phyloP scores from a whole-genome alignment of 352 stramenopile genomes.

The Plasmopara muralis region DNA sequence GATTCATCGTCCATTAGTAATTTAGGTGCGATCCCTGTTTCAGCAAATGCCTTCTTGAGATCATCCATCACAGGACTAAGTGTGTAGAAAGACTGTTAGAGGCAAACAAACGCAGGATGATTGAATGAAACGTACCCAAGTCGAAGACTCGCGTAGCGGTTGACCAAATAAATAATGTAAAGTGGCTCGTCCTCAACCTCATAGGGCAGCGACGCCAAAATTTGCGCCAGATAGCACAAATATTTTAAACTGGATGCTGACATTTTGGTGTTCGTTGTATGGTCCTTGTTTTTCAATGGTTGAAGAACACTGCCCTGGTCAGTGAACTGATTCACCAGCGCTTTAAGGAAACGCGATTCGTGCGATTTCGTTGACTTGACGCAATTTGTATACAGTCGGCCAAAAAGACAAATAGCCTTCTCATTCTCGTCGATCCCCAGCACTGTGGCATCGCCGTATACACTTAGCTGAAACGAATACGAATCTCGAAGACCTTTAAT shows the following conservation, averaged over 20 bases:
- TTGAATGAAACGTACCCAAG: constrained; percentile 47
- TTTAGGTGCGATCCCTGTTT: constrained; percentile 27
- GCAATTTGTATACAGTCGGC: constrained; percentile 61
- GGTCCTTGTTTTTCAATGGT: constrained; percentile 13
- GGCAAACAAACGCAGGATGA: constrained; percentile 1
- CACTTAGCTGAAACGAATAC: constrained; percentile 57
- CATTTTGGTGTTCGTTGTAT: constrained; percentile 6
- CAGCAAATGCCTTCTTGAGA: constrained; percentile 43
- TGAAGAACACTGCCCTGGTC: constrained; percentile 43
- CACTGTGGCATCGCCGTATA: constrained; percentile 43
- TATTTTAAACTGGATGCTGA: constrained; percentile 42
- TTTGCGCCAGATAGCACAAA: constrained; percentile 63
- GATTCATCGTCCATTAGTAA: constrained; percentile 43
- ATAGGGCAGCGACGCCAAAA: constrained; percentile 68
- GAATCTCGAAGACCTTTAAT: constrained; percentile 61
- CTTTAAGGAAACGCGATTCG: constrained; percentile 55
- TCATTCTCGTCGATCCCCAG: constrained; percentile 60
- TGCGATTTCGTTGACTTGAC: constrained; percentile 37
- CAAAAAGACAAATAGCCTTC: constrained; percentile 65
- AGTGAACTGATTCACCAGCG: constrained; percentile 65
- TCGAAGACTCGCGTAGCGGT: constrained; percentile 72
- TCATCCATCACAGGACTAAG: constrained; percentile 48
- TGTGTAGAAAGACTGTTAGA: constrained; percentile 7
- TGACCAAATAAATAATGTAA: constrained; percentile 85
- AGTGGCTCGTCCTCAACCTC: constrained; percentile 78